phyloP scores from a whole-genome alignment of 257 asterid species.

The Penstemon barbatus region DNA sequence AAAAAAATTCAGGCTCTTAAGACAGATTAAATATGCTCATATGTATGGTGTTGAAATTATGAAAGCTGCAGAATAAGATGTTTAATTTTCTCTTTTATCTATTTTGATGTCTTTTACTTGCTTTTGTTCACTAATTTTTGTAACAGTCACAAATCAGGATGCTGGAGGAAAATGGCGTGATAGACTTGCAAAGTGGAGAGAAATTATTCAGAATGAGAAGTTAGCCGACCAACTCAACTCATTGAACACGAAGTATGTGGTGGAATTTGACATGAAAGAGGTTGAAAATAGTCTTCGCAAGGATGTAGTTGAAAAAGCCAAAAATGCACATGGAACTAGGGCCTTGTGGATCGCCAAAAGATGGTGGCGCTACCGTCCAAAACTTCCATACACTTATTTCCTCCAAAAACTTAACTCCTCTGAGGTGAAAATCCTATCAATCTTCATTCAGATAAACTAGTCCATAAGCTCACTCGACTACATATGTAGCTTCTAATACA shows the following conservation, averaged over 20 bases:
- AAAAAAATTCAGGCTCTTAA: neutral
- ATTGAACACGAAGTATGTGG: conserved; percentile 69
- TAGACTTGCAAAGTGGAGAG: conserved; percentile 81
- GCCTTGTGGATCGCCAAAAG: conserved; percentile 95
- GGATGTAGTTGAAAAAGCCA: conserved; percentile 76
- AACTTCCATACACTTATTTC: conserved; percentile 92
- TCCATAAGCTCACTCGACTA: conserved; percentile 17
- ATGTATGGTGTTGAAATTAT: conserved; percentile 9
- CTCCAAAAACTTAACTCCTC: conserved; percentile 93
- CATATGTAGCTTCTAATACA: conserved; percentile 20
- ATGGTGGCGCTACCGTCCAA: conserved; percentile 99
- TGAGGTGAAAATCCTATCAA: conserved; percentile 55
- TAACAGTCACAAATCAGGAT: conserved; percentile 53
- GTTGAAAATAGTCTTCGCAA: conserved; percentile 92
- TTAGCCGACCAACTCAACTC: conserved; percentile 68
- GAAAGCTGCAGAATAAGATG: conserved; percentile 14
- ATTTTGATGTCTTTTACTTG: conserved; percentile 15
- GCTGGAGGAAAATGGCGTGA: conserved; percentile 81
- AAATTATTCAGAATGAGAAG: conserved; percentile 74
- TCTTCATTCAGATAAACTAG: conserved; percentile 2
- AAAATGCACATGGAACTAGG: conserved; percentile 61
- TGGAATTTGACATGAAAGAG: conserved; percentile 97
- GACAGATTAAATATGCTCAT: neutral
- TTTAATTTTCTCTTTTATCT: conserved; percentile 13
- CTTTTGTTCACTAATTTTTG: conserved; percentile 28